These are phyloP conservation scores for Saturnispora quitensis DNA, from an alignment of 805 yeast genomes.

Conservation along the genomic window DNA sequence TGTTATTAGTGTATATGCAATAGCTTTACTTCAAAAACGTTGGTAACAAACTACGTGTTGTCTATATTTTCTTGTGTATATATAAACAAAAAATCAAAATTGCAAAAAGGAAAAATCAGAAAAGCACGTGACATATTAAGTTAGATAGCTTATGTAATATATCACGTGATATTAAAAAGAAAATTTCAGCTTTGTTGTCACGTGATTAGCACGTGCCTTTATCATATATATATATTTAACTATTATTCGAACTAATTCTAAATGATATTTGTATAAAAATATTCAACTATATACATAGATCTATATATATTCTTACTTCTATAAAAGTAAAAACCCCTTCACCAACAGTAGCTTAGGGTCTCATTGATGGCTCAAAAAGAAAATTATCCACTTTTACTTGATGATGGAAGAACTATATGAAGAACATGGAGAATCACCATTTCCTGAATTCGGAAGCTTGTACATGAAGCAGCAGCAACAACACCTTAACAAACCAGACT, in stretches of 20 bases:
- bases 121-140: neutral
- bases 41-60: neutral
- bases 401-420: neutral
- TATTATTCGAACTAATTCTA: neutral
- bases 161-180: neutral
- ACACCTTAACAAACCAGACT: neutral
- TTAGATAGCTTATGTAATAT: no score
- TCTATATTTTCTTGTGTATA: neutral
- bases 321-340: no score
- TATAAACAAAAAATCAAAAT: neutral
- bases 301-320: no score
- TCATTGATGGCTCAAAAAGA: neutral
- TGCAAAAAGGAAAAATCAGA: neutral
- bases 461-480: neutral
- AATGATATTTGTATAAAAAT: neutral
- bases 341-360: neutral
- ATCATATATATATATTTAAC: neutral
- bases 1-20: neutral
- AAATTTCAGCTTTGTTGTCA: neutral
- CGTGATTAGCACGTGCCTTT: neutral
- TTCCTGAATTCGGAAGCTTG: neutral
- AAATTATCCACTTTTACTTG: neutral
- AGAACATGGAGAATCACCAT: neutral
- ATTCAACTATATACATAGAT: neutral
- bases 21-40: neutral